Conservation (phyloP, 140 eudicot genomes). For the Flaveria floridana region DNA sequence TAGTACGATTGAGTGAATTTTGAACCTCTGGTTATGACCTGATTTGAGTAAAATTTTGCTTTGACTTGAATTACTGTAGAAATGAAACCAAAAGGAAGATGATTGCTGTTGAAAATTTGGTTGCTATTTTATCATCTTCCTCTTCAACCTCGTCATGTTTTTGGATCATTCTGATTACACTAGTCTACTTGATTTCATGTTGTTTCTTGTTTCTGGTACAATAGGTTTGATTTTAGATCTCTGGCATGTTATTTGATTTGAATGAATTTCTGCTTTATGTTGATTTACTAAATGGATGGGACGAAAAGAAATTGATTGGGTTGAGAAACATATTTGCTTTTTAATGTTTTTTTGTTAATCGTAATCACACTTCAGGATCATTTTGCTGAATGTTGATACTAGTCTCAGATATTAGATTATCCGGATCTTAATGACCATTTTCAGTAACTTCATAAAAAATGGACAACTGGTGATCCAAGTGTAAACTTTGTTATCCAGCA, state of each 20-base stretch:
- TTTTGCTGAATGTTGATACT: not conserved
- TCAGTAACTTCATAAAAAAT: not conserved
- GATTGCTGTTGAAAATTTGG: no score
- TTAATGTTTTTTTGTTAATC: not conserved
- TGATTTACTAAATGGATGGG: not conserved
- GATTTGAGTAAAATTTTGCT: not conserved
- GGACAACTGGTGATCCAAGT: not conserved
- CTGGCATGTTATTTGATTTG: constrained; percentile 7
- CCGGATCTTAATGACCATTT: constrained; percentile 2
- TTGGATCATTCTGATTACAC: not conserved
- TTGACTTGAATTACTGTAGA: not conserved
- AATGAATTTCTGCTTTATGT: not conserved
- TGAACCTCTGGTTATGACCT: constrained; percentile 6
- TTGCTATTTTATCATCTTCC: no score
- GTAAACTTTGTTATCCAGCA: not conserved
- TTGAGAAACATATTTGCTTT: not conserved
- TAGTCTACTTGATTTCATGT: constrained; percentile 10
- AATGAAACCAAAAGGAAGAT: not conserved
- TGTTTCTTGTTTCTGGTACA: constrained; percentile 11
- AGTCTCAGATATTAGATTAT: not conserved
- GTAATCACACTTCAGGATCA: not conserved
- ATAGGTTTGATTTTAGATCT: not conserved
- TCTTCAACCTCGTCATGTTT: not conserved
- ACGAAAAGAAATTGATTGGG: not conserved
- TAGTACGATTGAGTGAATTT: not conserved